These are phyloP conservation scores for Pseudonitzschia multiseries DNA, from an alignment of 108 stramenopile species.

Conservation along the genomic window DNA sequence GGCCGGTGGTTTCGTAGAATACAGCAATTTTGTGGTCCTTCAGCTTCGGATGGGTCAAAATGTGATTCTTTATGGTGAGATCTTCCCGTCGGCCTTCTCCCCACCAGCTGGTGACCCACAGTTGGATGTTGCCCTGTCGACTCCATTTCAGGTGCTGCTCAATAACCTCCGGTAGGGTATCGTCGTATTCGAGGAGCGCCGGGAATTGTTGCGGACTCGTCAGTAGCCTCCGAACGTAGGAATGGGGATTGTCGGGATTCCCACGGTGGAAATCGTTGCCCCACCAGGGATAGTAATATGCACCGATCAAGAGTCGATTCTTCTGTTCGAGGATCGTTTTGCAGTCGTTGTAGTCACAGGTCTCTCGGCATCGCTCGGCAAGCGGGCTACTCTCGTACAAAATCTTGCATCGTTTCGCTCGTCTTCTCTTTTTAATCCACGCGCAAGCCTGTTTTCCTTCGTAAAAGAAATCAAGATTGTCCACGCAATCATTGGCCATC, in stretches of 20 bases:
- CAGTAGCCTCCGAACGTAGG: conserved; percentile 38
- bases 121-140: conserved; percentile 33
- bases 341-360: conserved; percentile 11
- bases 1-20: conserved; percentile 43
- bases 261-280: conserved; percentile 40
- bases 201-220: conserved; percentile 16
- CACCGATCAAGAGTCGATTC: conserved; percentile 33
- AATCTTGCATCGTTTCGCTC: background rate
- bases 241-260: conserved; percentile 5
- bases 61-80: conserved; percentile 30
- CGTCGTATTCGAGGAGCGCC: conserved; percentile 46
- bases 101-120: conserved; percentile 56
- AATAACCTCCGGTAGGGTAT: conserved; percentile 33
- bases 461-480: background rate
- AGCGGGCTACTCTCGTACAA: background rate
- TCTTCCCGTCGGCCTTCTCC: conserved; percentile 32
- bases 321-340: background rate
- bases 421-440: background rate
- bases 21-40: conserved; percentile 38
- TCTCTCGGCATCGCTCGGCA: conserved; percentile 7
- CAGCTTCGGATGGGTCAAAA: conserved; percentile 21
- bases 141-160: conserved; percentile 50
- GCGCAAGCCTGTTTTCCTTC: background rate
- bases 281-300: conserved; percentile 59
- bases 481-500: conserved; percentile 1